Percentiles rank a stretch among this genome's conserved stretches.
phyloP scores from a whole-genome alignment of 2,329 filamentous ascomycete species.

The Madurella mycetomatis region DNA sequence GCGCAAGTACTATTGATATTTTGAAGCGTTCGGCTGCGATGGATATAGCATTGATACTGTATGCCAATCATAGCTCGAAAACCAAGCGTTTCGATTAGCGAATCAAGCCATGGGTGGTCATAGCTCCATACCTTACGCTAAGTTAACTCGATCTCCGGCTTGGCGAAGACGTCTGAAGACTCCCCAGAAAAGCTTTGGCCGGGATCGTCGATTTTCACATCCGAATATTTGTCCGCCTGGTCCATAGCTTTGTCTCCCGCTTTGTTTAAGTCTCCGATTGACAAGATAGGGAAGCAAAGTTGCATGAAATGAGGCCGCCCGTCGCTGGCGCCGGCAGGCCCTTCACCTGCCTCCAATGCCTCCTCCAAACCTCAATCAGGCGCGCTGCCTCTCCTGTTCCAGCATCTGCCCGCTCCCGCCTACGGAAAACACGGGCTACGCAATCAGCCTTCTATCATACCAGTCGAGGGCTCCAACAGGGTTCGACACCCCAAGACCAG shows the following conservation, averaged over 20 bases:
- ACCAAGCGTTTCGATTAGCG: no score
- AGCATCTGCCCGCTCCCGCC: background rate
- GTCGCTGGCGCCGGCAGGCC: constrained; percentile 8
- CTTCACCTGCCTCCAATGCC: constrained; percentile 21
- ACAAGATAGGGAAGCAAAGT: background rate
- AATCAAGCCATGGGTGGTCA: no score
- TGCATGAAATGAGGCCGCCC: constrained; percentile 10
- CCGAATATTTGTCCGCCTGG: background rate
- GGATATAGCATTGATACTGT: no score
- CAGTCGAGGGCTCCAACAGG: constrained; percentile 13
- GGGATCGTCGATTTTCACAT: no score
- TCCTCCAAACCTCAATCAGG: background rate
- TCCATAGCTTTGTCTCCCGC: background rate
- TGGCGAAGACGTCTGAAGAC: no score
- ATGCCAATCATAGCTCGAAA: no score
- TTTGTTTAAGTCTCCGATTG: background rate
- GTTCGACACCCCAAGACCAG: constrained; percentile 1
- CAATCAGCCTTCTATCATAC: constrained; percentile 15
- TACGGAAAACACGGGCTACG: constrained; percentile 2
- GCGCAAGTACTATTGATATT: no score
- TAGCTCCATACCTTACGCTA: no score
- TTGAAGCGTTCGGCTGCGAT: no score
- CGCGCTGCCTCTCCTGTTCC: constrained; percentile 3
- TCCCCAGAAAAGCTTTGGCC: no score
- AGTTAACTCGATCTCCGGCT: no score